Base-by-base conservation (phyloP, 225 moss, liverwort and hornwort species). In the Physcomitrium patens region DNA sequence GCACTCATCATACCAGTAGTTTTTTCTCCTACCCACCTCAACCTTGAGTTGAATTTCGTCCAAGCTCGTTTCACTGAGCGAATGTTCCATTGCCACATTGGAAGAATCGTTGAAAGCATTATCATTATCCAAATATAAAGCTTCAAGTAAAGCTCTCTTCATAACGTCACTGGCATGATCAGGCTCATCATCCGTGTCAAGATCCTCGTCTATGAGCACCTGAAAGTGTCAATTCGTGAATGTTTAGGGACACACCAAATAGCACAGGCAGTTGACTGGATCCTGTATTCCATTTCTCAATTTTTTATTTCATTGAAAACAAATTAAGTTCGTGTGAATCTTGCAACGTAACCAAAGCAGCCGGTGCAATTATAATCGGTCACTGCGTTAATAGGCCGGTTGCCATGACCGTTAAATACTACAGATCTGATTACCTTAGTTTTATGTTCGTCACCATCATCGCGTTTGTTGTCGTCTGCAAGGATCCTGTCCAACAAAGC, bases 141-240 rank as follows among this genome's bases (percentile, higher is more conserved):
- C 73, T 74, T 87, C 76, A 52, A 84, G 61, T n/a, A 84, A 47
- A 62, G 84, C 74, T 68, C 62, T 66, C 27, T 74, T 84, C 45
- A 84, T 79, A 76, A 84, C 70, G 23, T 77, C 84, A 28, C 74
- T 45, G 18, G 84, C 79, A n/a, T 81, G 64, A 63, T 79, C 77
- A 47, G 68, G 15, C n/a, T 77, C 61, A 41, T 76, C 71, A 3
- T 0, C 43, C 3, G 68, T 6, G 10, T 58, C 63, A 50, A 13
- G 43, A 68, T 69, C 37, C 19, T 56, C 43, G 41, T 55, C 20
- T 20, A 68, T 28, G 26, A 50, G 58, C 57, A 64, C 43, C 73
- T 81, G 63, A 49, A 54, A 19, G 0, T 2, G 24, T 51, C 59
- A 10, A 3, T 72, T 67, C 24, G 28, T 22, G 16, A 60, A 58